phyloP scores from a whole-genome alignment of 768 basidiomycete species.

The Suillus plorans region DNA sequence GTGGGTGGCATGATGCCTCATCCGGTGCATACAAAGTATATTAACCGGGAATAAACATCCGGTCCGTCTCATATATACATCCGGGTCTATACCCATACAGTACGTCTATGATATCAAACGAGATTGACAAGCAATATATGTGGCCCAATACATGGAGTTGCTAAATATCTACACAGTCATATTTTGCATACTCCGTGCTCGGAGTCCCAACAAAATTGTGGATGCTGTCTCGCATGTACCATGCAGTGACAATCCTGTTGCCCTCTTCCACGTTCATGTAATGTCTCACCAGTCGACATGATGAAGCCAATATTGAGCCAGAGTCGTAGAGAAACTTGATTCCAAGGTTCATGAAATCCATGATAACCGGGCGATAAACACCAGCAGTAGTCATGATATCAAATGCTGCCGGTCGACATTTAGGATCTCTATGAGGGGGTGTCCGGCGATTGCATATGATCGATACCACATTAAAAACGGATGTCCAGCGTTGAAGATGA shows the following conservation, averaged over 20 bases:
- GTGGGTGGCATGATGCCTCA: too few relatives aligned
- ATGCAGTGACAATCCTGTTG: background rate
- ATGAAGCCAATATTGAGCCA: background rate
- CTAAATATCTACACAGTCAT: too few relatives aligned
- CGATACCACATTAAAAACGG: background rate
- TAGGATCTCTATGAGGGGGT: background rate
- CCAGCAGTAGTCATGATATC: background rate
- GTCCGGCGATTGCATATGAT: background rate
- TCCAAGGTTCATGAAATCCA: background rate
- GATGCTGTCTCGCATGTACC: background rate
- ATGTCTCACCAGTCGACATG: background rate
- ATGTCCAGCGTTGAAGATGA: background rate
- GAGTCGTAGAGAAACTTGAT: background rate
- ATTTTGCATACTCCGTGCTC: background rate
- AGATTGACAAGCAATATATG: too few relatives aligned
- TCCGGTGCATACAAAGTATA: too few relatives aligned
- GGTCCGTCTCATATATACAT: background rate
- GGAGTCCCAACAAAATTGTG: background rate
- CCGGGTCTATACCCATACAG: background rate
- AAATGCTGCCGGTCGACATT: background rate
- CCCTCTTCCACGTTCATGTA: background rate
- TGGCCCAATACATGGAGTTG: too few relatives aligned
- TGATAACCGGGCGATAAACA: background rate
- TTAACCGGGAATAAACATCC: background rate
- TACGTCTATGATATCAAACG: background rate